Base-by-base conservation (phyloP, 1,284 basidiomycete genomes). In the Trichosporon sp. region DNA sequence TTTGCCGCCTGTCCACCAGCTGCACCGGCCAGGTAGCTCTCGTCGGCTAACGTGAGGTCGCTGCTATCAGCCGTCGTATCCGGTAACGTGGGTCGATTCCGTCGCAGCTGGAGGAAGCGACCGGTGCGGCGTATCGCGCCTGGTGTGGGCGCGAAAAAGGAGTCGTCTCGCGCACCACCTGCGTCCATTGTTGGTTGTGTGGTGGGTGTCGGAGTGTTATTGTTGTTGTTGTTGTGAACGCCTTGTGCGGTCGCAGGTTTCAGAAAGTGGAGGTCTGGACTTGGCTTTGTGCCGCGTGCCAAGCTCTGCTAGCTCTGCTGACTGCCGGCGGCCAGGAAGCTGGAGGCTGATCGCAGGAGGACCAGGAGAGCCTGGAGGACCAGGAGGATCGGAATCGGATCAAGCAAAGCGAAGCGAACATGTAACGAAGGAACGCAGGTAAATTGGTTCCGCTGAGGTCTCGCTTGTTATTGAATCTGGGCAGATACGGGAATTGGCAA, bases 121-220 rank as follows among this genome's bases (percentile, higher is more conserved):
- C 49, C 49, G 14, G 49, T 54, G 25, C 49, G 49, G 7, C 49
- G 49, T 3, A 54, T 54, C 16, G 49, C 49, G 25, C 49, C 49
- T 2, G 49, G 49, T 3, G 59, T 27, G 23, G 65, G 65, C 2
- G 29, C 61, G 52, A 67, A 67, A 56, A 67, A 67, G 10, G 63
- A 64, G 65, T 67, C 65, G 62, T 67, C 63, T 34, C 58, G 54
- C 8, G 14, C 29, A 37, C 58, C 59, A 37, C n/a, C 31, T n/a
- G 29, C 34, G 5, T 37, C 37, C 27, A 29, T 54, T 54, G 56
- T 58, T 40, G 32, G n/a, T 58, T 31, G 3, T 9, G 31, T 19
- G 4, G 49, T 3, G 4, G 49, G 34, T 13, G 3, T 3, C n/a
- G n/a, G n/a, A n/a, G n/a, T n/a, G 40, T 19, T 44, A 19, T 40